Evolutionary conservation across 2,329 filamentous ascomycete species (phyloP).

Genomic region (Talaromyces pinophilus): DNA sequence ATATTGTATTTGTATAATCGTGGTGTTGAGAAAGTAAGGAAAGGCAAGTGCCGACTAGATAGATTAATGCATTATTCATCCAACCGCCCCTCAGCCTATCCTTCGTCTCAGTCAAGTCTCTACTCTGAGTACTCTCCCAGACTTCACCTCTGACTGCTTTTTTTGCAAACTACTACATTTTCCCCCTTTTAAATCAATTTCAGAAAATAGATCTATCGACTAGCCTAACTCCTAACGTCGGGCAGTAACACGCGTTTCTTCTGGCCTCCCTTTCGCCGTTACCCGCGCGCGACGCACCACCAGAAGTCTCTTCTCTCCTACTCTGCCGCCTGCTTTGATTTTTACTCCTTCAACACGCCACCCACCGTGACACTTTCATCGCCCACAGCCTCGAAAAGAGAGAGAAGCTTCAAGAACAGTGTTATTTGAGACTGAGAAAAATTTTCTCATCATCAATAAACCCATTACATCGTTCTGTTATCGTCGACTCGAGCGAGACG

Average conservation of each 20-base stretch:
- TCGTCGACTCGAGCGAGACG: conserved; percentile 7
- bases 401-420: neutral
- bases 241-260: conserved; percentile 10
- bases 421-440: neutral
- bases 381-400: neutral
- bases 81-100: conserved; percentile 2
- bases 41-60: neutral
- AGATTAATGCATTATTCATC: neutral
- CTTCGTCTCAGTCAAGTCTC: conserved; percentile 11
- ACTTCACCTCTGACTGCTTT: neutral
- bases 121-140: conserved; percentile 11
- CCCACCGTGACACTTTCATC: conserved; percentile 4
- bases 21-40: too few relatives aligned
- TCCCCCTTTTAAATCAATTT: neutral
- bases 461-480: neutral
- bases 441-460: neutral
- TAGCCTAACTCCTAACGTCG: conserved; percentile 1
- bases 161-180: neutral
- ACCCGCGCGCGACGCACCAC: conserved; percentile 7
- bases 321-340: conserved; percentile 1
- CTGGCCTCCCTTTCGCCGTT: conserved; percentile 3
- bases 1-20: neutral
- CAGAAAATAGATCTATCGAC: neutral
- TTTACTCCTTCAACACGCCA: conserved; percentile 10
- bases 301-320: neutral